Evolutionary conservation across 2,329 filamentous ascomycete species (phyloP).

Genomic region (Colletotrichum endophyticum): DNA sequence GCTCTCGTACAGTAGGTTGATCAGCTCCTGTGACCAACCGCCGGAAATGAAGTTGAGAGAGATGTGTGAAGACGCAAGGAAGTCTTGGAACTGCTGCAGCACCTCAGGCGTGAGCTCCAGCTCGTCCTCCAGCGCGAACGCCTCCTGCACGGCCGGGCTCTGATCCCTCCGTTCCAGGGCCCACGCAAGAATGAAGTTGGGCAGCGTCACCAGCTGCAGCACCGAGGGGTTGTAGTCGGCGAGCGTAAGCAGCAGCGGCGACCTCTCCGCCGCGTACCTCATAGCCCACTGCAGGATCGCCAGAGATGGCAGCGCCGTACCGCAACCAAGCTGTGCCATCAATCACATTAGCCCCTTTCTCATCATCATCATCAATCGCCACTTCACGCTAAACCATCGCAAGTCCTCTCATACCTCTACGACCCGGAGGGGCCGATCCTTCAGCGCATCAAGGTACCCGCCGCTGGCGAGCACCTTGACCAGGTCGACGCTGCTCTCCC

Average conservation of each 20-base stretch:
- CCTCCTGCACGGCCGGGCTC: conserved; percentile 44
- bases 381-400: background rate
- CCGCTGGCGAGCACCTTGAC: conserved; percentile 67
- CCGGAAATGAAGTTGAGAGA: conserved; percentile 73
- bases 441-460: conserved; percentile 36
- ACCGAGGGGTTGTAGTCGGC: conserved; percentile 84
- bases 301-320: conserved; percentile 75
- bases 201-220: conserved; percentile 77
- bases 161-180: conserved; percentile 49
- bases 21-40: conserved; percentile 72
- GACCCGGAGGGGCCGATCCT: conserved; percentile 43
- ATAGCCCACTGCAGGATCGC: conserved; percentile 70
- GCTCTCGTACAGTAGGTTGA: conserved; percentile 57
- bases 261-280: conserved; percentile 29
- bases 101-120: conserved; percentile 67
- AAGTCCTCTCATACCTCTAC: conserved; percentile 54
- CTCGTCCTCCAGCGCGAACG: conserved; percentile 61
- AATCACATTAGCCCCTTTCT: conserved; percentile 20
- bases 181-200: conserved; percentile 79
- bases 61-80: conserved; percentile 56
- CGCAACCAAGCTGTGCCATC: conserved; percentile 71
- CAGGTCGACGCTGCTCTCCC: conserved; percentile 84
- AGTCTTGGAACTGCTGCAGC: conserved; percentile 60
- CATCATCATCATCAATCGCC: background rate
- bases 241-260: conserved; percentile 64